phyloP scores from a whole-genome alignment of 1,284 basidiomycete genomes.

The Wallemia ichthyophaga region DNA sequence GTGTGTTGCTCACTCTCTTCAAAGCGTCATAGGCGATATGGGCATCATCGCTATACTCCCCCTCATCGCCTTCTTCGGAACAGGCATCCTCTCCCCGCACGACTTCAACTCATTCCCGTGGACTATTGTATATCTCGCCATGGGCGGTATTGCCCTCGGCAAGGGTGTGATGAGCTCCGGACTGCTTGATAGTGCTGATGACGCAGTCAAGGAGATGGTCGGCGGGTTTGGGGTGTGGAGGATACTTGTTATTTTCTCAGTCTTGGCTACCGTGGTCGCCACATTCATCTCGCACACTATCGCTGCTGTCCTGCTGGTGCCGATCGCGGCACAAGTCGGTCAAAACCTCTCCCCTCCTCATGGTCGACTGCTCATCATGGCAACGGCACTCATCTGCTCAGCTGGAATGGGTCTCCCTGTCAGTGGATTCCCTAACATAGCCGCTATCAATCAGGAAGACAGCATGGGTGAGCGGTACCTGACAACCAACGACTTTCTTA shows the following conservation, averaged over 20 bases:
- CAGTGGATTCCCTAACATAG: conserved; percentile 88
- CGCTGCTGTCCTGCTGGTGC: conserved; percentile 77
- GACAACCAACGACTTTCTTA: conserved; percentile 60
- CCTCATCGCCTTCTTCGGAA: conserved; percentile 76
- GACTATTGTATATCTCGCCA: conserved; percentile 42
- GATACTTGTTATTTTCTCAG: conserved; percentile 55
- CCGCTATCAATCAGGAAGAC: conserved; percentile 78
- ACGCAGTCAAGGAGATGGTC: conserved; percentile 34
- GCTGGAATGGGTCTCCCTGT: conserved; percentile 96
- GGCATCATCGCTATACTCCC: conserved; percentile 86
- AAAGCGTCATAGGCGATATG: conserved; percentile 70
- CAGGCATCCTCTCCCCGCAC: conserved; percentile 54
- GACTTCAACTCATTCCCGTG: conserved; percentile 84
- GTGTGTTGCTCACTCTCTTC: conserved; percentile 62
- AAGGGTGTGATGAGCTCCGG: conserved; percentile 79
- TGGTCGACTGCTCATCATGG: conserved; percentile 53
- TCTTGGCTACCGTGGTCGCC: conserved; percentile 57
- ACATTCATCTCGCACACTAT: conserved; percentile 91
- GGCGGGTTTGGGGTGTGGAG: conserved; percentile 40
- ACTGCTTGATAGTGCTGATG: conserved; percentile 45
- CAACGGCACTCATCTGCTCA: conserved; percentile 67
- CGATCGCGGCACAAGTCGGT: conserved; percentile 78
- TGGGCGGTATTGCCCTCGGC: conserved; percentile 91
- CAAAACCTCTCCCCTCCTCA: conserved; percentile 34
- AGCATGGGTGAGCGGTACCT: conserved; percentile 71